A percentile compares a stretch with the other conserved stretches of the same genome.
These are phyloP conservation scores for Cylindrodendrum hubeiense DNA, from an alignment of 2,329 filamentous ascomycete genomes.

Conservation along the genomic window DNA sequence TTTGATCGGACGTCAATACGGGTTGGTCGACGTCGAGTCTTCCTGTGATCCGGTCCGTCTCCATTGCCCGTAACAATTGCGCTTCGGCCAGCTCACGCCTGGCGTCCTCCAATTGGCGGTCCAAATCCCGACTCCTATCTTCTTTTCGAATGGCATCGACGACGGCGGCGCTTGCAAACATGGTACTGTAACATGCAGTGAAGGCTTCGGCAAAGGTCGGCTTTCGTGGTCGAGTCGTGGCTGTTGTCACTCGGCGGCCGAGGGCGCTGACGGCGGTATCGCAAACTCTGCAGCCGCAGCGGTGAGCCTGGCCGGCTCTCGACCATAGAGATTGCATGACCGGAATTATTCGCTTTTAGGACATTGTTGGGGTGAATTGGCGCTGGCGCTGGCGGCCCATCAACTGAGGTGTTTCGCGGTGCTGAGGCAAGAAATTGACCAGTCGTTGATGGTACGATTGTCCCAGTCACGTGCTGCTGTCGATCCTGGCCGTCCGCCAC, in stretches of 20 bases:
- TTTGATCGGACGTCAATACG: conserved; percentile 44
- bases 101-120: conserved; percentile 69
- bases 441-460: conserved; percentile 44
- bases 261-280: conserved; percentile 62
- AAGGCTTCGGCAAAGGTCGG: conserved; percentile 66
- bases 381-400: conserved; percentile 24
- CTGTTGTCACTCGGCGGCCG: conserved; percentile 63
- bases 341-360: conserved; percentile 29
- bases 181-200: conserved; percentile 76
- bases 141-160: conserved; percentile 72
- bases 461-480: conserved; percentile 38
- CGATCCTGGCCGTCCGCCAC: conserved; percentile 4
- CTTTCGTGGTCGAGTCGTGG: conserved; percentile 60
- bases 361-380: conserved; percentile 39
- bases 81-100: conserved; percentile 59
- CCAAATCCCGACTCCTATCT: conserved; percentile 69
- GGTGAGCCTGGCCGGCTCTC: conserved; percentile 72
- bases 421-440: conserved; percentile 38
- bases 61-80: conserved; percentile 48
- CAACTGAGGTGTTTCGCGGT: conserved; percentile 41
- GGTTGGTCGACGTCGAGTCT: conserved; percentile 18
- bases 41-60: conserved; percentile 31
- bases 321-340: conserved; percentile 78
- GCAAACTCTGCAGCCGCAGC: conserved; percentile 74
- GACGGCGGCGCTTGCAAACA: conserved; percentile 74